These are phyloP conservation scores for Podospora tetraspora DNA, from an alignment of 495 filamentous ascomycete species.

Conservation along the genomic window DNA sequence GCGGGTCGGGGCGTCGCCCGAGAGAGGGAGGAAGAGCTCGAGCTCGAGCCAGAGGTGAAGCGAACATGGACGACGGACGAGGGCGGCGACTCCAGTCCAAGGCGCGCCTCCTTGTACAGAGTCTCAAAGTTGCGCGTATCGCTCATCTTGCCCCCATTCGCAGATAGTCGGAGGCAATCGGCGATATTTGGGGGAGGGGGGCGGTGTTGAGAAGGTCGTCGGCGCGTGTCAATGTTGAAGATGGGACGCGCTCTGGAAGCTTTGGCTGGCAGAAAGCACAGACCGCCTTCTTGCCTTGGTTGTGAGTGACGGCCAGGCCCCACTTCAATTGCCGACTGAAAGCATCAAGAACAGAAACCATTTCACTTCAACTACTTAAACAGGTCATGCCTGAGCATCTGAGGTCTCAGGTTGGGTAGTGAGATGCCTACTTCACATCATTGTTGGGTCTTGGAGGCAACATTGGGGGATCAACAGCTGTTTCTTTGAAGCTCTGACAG, in stretches of 20 bases:
- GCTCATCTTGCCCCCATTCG: conserved; percentile 41
- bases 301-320: neutral
- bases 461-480: neutral
- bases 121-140: conserved; percentile 35
- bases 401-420: neutral
- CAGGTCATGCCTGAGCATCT: neutral
- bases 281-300: conserved; percentile 5
- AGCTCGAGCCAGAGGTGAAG: conserved; percentile 52
- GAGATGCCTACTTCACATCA: neutral
- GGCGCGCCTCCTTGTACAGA: conserved; percentile 80
- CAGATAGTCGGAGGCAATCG: conserved; percentile 20
- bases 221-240: conserved; percentile 19
- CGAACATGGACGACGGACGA: conserved; percentile 67
- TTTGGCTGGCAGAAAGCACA: conserved; percentile 18
- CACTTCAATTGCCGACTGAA: neutral
- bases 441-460: neutral
- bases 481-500: neutral
- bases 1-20: conserved; percentile 5
- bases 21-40: conserved; percentile 26
- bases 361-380: neutral
- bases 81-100: conserved; percentile 70
- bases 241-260: conserved; percentile 20
- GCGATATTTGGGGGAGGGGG: neutral
- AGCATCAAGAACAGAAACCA: neutral
- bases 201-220: conserved; percentile 1